These are phyloP conservation scores for Alternaria rosae DNA, from an alignment of 2,329 filamentous ascomycete species.

Conservation along the genomic window DNA sequence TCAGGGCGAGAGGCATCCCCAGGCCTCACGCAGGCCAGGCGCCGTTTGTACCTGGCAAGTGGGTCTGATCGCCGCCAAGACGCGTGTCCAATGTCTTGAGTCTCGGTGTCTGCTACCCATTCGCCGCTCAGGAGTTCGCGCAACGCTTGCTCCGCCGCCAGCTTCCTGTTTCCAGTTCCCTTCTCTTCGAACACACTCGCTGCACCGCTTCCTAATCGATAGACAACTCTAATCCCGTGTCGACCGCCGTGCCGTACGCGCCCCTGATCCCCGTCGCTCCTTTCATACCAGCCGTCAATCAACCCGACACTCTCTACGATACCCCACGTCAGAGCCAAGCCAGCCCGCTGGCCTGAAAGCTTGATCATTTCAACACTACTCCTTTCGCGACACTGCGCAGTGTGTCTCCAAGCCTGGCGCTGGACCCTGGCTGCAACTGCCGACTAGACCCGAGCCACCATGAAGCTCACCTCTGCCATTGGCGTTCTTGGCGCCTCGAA, in stretches of 20 bases:
- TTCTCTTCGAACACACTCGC: slow-evolving; percentile 19
- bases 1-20: slow-evolving; percentile 11
- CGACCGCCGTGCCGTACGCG: slow-evolving; percentile 15
- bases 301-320: slow-evolving; percentile 14
- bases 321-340: slow-evolving; percentile 10
- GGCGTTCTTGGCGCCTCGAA: slow-evolving; percentile 42
- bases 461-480: slow-evolving; percentile 46
- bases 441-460: slow-evolving; percentile 23
- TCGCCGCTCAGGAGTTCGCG: slow-evolving; percentile 18
- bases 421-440: slow-evolving; percentile 30
- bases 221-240: neutral
- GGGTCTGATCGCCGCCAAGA: slow-evolving; percentile 17
- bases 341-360: neutral
- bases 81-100: slow-evolving; percentile 18
- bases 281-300: slow-evolving; percentile 35
- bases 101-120: slow-evolving; percentile 10
- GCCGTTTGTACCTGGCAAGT: slow-evolving; percentile 12
- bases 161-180: slow-evolving; percentile 9
- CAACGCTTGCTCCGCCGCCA: slow-evolving; percentile 18
- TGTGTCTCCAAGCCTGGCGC: slow-evolving; percentile 31
- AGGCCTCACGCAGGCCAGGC: slow-evolving; percentile 4
- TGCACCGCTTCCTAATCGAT: slow-evolving; percentile 11
- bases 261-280: slow-evolving; percentile 38
- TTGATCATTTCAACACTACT: neutral
- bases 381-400: slow-evolving; percentile 5